These are phyloP conservation scores for Postia placenta DNA, from an alignment of 768 basidiomycete species.

Conservation along the genomic window DNA sequence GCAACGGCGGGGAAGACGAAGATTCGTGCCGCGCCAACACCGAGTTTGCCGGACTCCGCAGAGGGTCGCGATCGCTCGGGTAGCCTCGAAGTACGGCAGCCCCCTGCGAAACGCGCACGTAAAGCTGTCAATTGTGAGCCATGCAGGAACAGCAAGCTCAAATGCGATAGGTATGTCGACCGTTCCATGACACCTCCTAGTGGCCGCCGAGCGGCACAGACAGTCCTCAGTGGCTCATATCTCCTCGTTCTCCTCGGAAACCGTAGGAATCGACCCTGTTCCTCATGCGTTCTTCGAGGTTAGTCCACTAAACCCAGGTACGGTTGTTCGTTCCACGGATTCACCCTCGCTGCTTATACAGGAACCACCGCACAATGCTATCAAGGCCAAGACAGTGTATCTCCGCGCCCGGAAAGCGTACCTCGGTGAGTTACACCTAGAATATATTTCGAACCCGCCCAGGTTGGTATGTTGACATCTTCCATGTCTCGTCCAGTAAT, in stretches of 20 bases:
- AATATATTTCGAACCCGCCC: too few species aligned
- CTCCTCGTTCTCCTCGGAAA: constrained; percentile 13
- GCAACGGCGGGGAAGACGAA: not conserved
- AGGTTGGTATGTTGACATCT: not conserved
- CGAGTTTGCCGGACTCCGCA: not conserved
- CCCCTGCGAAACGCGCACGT: constrained; percentile 75
- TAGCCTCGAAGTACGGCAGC: constrained; percentile 14
- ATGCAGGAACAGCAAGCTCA: constrained; percentile 81
- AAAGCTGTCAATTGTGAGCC: constrained; percentile 90
- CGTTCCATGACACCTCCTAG: constrained; percentile 1
- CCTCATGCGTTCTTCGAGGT: constrained; percentile 82
- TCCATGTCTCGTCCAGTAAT: constrained; percentile 29
- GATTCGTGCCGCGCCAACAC: not conserved
- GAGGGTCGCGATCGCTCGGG: not conserved
- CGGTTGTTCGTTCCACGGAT: not conserved
- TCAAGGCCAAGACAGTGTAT: constrained; percentile 55
- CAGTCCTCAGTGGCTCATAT: constrained; percentile 10
- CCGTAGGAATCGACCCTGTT: constrained; percentile 77
- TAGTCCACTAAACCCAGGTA: constrained; percentile 16
- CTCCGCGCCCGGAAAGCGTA: not conserved
- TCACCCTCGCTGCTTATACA: constrained; percentile 25
- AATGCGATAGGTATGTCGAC: constrained; percentile 75
- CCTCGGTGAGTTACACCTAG: not conserved
- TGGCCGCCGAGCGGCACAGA: not conserved
- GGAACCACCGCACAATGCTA: constrained; percentile 80